Conservation (phyloP, 2,329 filamentous ascomycete species). For the Phyllosticta citrichinensis region DNA sequence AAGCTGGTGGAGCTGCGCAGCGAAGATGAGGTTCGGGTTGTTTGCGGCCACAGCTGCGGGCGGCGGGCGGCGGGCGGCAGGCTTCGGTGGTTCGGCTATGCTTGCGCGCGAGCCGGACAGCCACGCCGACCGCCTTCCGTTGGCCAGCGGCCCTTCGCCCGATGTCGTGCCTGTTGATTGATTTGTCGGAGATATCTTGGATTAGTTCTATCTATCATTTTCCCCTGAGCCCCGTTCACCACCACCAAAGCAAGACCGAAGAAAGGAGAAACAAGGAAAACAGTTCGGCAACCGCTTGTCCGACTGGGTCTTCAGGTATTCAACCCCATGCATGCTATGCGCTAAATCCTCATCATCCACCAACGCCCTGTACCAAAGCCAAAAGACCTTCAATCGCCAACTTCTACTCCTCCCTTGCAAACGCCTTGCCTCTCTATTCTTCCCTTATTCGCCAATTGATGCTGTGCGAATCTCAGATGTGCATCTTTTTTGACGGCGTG, state of each 20-base stretch:
- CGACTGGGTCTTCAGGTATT: neutral
- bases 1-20: neutral
- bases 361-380: neutral
- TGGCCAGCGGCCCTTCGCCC: neutral
- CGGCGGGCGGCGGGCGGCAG: neutral
- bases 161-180: neutral
- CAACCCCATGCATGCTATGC: neutral
- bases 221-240: neutral
- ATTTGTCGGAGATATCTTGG: neutral
- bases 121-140: neutral
- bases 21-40: neutral
- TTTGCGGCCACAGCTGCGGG: neutral
- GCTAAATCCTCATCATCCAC: neutral
- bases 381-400: neutral
- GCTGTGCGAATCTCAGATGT: neutral
- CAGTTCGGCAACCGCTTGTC: neutral
- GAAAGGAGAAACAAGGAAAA: no score
- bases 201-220: neutral
- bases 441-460: conserved; percentile 4
- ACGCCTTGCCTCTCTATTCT: conserved; percentile 8
- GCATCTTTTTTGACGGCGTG: conserved; percentile 10
- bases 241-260: neutral
- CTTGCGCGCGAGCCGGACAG: neutral
- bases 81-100: neutral
- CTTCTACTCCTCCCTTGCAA: neutral